These are phyloP conservation scores for Lasiosphaeriaceae sp. DNA, from an alignment of 495 filamentous ascomycete species.

Conservation along the genomic window DNA sequence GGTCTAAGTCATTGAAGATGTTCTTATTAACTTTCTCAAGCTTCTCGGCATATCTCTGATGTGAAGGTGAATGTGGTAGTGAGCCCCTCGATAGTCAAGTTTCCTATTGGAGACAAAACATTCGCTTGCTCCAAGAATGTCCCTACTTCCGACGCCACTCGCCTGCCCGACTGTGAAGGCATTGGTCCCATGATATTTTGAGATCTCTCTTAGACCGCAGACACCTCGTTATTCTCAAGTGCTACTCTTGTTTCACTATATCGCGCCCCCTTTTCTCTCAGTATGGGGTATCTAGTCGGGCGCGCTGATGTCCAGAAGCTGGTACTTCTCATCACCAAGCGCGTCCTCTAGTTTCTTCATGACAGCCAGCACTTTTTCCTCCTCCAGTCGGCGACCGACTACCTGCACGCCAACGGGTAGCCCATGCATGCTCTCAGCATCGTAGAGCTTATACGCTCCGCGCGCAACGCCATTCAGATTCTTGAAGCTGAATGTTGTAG, in stretches of 20 bases:
- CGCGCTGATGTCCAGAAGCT: slow-evolving; percentile 50
- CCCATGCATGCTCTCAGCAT: slow-evolving; percentile 78
- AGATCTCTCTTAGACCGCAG: too few relatives aligned
- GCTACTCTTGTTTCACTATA: not conserved
- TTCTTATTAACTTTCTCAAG: too few relatives aligned
- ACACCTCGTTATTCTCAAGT: too few relatives aligned
- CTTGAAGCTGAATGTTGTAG: slow-evolving; percentile 52
- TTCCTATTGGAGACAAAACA: too few relatives aligned
- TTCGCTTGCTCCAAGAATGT: too few relatives aligned
- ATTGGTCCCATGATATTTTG: too few relatives aligned
- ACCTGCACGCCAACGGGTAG: slow-evolving; percentile 85
- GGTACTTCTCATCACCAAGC: slow-evolving; percentile 64
- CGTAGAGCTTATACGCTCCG: slow-evolving; percentile 85
- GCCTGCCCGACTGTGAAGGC: too few relatives aligned
- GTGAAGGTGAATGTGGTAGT: too few relatives aligned
- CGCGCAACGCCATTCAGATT: slow-evolving; percentile 72
- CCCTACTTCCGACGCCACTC: too few relatives aligned
- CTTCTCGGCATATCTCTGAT: too few relatives aligned
- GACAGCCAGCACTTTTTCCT: slow-evolving; percentile 85
- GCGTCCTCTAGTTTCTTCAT: slow-evolving; percentile 78
- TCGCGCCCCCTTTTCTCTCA: not conserved
- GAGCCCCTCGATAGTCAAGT: too few relatives aligned
- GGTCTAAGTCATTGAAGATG: too few relatives aligned
- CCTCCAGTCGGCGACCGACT: slow-evolving; percentile 77
- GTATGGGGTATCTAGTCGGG: slow-evolving; percentile 14